Conservation (phyloP, 768 basidiomycete species). For the Termitomyces sp. region DNA sequence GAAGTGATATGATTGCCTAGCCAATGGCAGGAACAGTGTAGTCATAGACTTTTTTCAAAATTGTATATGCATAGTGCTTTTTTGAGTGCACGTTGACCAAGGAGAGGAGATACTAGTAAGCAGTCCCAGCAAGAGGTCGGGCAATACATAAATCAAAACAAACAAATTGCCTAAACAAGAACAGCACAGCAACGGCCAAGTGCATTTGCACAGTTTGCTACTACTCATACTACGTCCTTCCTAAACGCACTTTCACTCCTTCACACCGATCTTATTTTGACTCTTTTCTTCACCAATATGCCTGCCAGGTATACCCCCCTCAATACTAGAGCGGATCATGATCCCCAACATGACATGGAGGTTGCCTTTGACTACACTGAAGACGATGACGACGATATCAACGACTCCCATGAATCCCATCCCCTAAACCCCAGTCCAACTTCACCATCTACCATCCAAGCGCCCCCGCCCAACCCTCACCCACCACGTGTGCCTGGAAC, state of each 20-base stretch:
- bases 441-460: conserved; percentile 26
- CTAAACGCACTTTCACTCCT: conserved; percentile 14
- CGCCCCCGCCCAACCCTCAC: conserved; percentile 18
- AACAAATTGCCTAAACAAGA: not conserved
- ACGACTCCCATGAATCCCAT: conserved; percentile 46
- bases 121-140: not conserved
- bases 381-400: conserved; percentile 59
- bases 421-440: conserved; percentile 47
- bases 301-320: conserved; percentile 68
- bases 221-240: not conserved
- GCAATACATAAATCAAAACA: not conserved
- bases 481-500: conserved; percentile 37
- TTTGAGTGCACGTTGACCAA: not conserved
- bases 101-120: not conserved
- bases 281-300: conserved; percentile 28
- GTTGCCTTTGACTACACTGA: conserved; percentile 85
- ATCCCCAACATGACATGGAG: conserved; percentile 55
- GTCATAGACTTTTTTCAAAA: not conserved
- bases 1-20: no score
- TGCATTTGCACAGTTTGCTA: not conserved
- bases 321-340: conserved; percentile 49
- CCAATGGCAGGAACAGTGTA: not conserved
- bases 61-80: not conserved
- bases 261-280: conserved; percentile 12
- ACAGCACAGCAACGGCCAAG: not conserved